A percentile compares a stretch with the other conserved stretches of the same genome.
Evolutionary conservation across 495 filamentous ascomycete genomes (phyloP).

Genomic region (Lasiosphaeriaceae sp.): DNA sequence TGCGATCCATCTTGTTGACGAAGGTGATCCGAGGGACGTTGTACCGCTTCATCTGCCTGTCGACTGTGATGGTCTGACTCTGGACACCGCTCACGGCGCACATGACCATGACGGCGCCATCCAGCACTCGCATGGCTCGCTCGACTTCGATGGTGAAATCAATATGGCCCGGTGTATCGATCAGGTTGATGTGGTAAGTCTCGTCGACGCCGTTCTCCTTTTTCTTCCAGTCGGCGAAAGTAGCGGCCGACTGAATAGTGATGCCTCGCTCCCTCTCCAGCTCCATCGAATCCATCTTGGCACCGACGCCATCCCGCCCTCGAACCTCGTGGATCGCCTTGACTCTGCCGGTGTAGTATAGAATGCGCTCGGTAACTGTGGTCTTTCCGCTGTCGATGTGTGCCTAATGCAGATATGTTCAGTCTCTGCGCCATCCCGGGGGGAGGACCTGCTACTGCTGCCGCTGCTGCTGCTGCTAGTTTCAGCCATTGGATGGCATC

Average conservation of each 20-base stretch:
- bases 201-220: conserved; percentile 69
- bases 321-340: conserved; percentile 97
- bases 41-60: conserved; percentile 97
- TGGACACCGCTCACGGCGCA: conserved; percentile 98
- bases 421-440: conserved; percentile 13
- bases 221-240: conserved; percentile 97
- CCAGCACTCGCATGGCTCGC: conserved; percentile 88
- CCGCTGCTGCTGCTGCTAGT: not conserved
- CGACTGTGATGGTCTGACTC: conserved; percentile 96
- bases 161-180: conserved; percentile 98
- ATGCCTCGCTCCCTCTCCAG: conserved; percentile 97
- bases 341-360: conserved; percentile 97
- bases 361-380: conserved; percentile 91
- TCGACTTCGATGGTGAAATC: conserved; percentile 99
- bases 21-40: conserved; percentile 94
- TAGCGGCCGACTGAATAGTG: conserved; percentile 96
- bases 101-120: conserved; percentile 97
- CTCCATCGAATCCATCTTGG: conserved; percentile 99
- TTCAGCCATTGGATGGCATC: not conserved
- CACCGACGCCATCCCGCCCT: conserved; percentile 90
- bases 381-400: conserved; percentile 99
- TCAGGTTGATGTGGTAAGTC: conserved; percentile 96
- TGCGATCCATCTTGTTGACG: conserved; percentile 99
- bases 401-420: conserved; percentile 52
- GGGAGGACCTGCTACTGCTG: not conserved